Base-by-base conservation (phyloP, 495 filamentous ascomycete genomes). In the Durotheca rogersii region DNA sequence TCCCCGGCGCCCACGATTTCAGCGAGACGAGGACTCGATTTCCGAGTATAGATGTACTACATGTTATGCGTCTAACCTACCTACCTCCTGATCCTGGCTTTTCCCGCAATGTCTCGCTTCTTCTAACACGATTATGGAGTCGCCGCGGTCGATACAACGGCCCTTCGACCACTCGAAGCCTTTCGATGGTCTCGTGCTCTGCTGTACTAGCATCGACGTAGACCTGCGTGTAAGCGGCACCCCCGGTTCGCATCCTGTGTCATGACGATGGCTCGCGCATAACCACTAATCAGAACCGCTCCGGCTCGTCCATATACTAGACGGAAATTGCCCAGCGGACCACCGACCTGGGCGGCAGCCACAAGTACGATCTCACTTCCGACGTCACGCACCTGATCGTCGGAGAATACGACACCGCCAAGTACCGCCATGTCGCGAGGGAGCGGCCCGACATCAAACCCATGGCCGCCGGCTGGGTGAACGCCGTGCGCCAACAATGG, bases 371-470 rank as follows among this genome's bases (percentile, higher is more conserved):
- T 67, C 83, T 98, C n/a, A 97, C 93, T 23, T 87, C 87, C 35
- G 89, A 96, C 65, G 90, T 95, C 49, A 98, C 93, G 2, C 93
- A 98, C 72, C 80, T 98, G 20, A 81, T 98, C 55, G 88, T 95
- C 54, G 93, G 90, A 60, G 84, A 87, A 48, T 85, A 86, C 46
- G 78, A 89, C 56, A 96, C 91, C 0, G 80, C 85, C 10, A 98
- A 98, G 67, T 98, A 98, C 73, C 86, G 84, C 61, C 96, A 93
- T 70, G 92, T 96, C 60, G 93, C 93, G 16, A 89, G 83, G 52
- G 87, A 91, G 64, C 79, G 93, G 20, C 78, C 83, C 25, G 93
- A 98, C 64, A 83, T 98, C 56, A 81, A 79, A 45, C 87, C 89
- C 38, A 79, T 98, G 67, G 77, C 75, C 32, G 81, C 85, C 20